Evolutionary conservation across 768 basidiomycete species (phyloP), one percentile per base, ranked within the genome.

Genomic region (Pisolithus albus): DNA sequence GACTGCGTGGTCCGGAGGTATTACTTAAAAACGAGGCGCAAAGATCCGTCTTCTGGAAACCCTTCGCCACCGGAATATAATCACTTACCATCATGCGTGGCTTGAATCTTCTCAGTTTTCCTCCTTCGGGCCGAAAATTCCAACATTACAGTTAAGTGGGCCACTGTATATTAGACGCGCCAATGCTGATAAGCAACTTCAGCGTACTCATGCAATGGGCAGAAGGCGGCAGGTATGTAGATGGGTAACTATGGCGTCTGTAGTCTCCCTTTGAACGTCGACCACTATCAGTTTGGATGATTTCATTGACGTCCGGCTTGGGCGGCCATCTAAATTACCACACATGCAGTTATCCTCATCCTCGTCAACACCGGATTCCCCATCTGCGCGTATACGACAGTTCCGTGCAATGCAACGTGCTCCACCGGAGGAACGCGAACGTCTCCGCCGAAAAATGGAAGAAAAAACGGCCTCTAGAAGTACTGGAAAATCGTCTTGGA

Each of bases 21-120:
- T 5, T 11, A 42, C 11, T 23, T 34, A 41, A 16, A 30, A 42
- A 13, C 21, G 43, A 45, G 50, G 7, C 19, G 21, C 30, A 36
- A 54, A 86, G 81, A 89, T 97, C 49, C 82, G 89, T 40, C 74
- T 96, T 8, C 72, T 97, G 40, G 93, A 97, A 63, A 76, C 80
- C 24, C 72, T 98, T 4, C 84, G 86, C 51, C 94, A 98, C 69
- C 88, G 84, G 5, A 95, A 97, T 56, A 95, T 98, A 57, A 79
- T 98, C 54, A 92, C 89, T 4, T 96, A 96, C 61, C 95, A 97
- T 65, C 93, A 95, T 61, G 83, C 93, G 1, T 97, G 93, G 93
- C 77, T 97, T 21, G 93, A 97, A 65, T 75, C 79, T 0, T 80
- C 77, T 50, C 84, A 86, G 54, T 95, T 96, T 70, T 94, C 92